phyloP scores from a whole-genome alignment of 169 alveolate genomes.

The Plasmodium gonderi region DNA sequence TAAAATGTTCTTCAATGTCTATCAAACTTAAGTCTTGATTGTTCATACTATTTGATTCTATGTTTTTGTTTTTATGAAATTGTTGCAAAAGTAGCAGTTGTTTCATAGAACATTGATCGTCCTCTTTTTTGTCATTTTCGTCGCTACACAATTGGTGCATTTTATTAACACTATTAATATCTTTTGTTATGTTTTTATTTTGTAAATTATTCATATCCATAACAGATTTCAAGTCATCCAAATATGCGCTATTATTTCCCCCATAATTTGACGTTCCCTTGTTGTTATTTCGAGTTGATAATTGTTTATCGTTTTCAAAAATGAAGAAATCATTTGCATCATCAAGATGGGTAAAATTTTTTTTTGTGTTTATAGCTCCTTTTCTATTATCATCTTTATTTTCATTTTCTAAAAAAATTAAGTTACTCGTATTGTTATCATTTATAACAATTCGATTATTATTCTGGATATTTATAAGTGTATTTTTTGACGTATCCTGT shows the following conservation, averaged over 20 bases:
- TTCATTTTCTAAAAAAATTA: conserved; percentile 10
- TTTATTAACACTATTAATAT: neutral
- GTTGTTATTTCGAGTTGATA: neutral
- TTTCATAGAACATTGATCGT: neutral
- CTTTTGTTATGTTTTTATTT: neutral
- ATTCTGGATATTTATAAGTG: neutral
- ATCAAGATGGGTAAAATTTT: neutral
- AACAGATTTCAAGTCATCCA: neutral
- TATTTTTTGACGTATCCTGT: neutral
- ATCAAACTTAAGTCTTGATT: neutral
- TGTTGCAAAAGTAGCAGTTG: neutral
- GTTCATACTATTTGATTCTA: neutral
- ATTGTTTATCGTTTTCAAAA: neutral
- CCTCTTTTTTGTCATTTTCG: neutral
- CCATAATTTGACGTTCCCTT: neutral
- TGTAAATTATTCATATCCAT: no score
- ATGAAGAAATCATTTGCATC: neutral
- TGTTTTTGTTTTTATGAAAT: neutral
- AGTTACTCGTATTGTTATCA: neutral
- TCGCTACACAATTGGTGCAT: neutral
- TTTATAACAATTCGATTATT: neutral
- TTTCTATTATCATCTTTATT: neutral
- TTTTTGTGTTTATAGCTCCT: neutral
- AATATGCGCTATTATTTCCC: neutral
- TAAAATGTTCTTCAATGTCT: neutral